A percentile compares a stretch with the other conserved stretches of the same genome.
phyloP scores from a whole-genome alignment of 78 protist genomes.

The Paulinella micropora region DNA sequence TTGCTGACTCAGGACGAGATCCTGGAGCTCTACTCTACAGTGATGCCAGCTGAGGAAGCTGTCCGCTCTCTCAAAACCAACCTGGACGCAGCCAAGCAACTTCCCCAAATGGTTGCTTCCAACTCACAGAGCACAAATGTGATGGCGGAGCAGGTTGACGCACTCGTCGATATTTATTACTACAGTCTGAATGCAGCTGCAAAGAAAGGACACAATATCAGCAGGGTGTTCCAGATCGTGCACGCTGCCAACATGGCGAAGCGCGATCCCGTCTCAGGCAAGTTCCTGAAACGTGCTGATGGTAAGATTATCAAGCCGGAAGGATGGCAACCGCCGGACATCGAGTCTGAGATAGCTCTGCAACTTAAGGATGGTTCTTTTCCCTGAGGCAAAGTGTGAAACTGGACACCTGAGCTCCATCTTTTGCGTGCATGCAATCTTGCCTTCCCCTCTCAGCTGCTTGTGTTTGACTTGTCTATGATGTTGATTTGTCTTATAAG shows the following conservation, averaged over 20 bases:
- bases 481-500: too few relatives aligned
- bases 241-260: conserved; percentile 27
- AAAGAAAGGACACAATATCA: conserved; percentile 6
- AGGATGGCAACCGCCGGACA: conserved; percentile 11
- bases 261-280: conserved; percentile 16
- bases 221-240: conserved; percentile 6
- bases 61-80: not conserved
- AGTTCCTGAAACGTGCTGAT: conserved; percentile 13
- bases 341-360: too few relatives aligned
- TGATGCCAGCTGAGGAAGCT: not conserved
- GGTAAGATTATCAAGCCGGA: conserved; percentile 22
- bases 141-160: conserved; percentile 9
- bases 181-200: not conserved
- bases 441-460: too few relatives aligned
- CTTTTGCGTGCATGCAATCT: too few relatives aligned
- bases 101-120: not conserved
- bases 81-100: not conserved
- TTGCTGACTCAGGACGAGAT: conserved; percentile 1
- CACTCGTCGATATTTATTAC: conserved; percentile 8
- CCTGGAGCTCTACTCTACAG: not conserved
- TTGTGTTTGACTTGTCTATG: too few relatives aligned
- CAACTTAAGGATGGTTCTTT: too few relatives aligned
- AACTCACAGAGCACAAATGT: not conserved
- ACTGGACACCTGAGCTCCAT: too few relatives aligned
- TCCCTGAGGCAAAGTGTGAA: too few relatives aligned